A percentile compares a stretch with the other conserved stretches of the same genome.
These are phyloP conservation scores for Trypanosomatidae sp. DNA, from an alignment of 208 protist species.

Conservation along the genomic window DNA sequence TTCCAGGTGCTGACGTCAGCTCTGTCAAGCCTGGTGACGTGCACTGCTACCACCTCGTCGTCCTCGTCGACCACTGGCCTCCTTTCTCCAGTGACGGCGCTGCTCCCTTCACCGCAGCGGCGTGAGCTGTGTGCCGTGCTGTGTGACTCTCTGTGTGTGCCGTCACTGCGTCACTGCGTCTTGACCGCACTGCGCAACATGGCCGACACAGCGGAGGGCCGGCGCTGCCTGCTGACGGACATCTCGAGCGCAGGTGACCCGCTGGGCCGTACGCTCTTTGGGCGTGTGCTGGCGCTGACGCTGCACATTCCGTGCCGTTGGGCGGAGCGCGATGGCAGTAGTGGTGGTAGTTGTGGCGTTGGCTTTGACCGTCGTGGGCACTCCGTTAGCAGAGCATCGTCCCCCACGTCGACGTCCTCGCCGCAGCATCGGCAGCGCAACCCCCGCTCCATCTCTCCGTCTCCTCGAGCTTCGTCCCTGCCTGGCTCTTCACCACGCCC, in stretches of 20 bases:
- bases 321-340: neutral
- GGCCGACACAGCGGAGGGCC: constrained; percentile 42
- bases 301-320: constrained; percentile 33
- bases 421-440: constrained; percentile 7
- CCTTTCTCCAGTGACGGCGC: too few relatives aligned
- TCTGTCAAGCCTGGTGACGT: neutral
- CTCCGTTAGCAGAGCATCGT: too few relatives aligned
- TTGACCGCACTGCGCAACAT: constrained; percentile 34
- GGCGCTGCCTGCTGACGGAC: constrained; percentile 58
- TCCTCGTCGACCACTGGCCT: too few relatives aligned
- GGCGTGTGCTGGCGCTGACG: constrained; percentile 56
- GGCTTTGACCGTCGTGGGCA: too few relatives aligned
- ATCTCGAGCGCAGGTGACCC: constrained; percentile 49
- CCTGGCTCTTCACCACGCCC: neutral
- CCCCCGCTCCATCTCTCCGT: neutral
- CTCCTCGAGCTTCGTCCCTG: neutral
- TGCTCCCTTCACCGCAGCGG: constrained; percentile 8
- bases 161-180: constrained; percentile 28
- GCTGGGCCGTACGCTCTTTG: constrained; percentile 59
- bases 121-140: constrained; percentile 36
- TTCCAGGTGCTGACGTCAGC: too few relatives aligned
- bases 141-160: constrained; percentile 35
- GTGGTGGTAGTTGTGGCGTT: too few relatives aligned
- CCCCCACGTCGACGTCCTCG: neutral
- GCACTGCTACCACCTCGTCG: neutral